These are phyloP conservation scores for Sarocladiaceae sp. DNA, from an alignment of 2,329 filamentous ascomycete species.

Conservation along the genomic window DNA sequence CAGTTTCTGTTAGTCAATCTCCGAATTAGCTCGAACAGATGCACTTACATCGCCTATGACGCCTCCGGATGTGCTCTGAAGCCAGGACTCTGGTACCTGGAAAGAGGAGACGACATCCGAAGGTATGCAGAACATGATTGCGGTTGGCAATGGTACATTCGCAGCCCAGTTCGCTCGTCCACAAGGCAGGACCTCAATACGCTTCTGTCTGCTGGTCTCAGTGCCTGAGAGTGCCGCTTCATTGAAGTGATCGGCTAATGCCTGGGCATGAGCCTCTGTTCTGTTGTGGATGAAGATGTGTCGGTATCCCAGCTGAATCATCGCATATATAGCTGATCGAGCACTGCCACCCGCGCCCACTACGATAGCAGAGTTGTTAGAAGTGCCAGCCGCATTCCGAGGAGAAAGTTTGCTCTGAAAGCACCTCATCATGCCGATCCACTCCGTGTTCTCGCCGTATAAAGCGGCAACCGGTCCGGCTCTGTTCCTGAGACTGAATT, in stretches of 20 bases:
- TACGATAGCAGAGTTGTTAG: constrained; percentile 48
- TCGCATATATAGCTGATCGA: constrained; percentile 70
- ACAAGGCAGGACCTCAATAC: constrained; percentile 54
- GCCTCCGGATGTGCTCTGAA: constrained; percentile 68
- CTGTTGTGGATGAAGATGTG: constrained; percentile 74
- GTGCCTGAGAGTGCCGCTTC: constrained; percentile 28
- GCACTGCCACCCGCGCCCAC: constrained; percentile 73
- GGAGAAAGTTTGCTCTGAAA: constrained; percentile 69
- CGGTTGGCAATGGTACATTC: constrained; percentile 60
- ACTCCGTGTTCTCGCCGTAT: constrained; percentile 78
- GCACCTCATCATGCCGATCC: constrained; percentile 73
- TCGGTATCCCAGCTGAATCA: constrained; percentile 72
- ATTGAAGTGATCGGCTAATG: constrained; percentile 63
- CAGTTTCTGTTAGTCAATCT: constrained; percentile 66
- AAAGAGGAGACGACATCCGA: constrained; percentile 63
- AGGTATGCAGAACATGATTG: constrained; percentile 68
- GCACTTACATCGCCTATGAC: constrained; percentile 58
- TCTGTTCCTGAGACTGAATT: constrained; percentile 51
- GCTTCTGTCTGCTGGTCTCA: constrained; percentile 36
- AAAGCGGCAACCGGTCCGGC: constrained; percentile 64
- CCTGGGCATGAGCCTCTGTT: constrained; percentile 61
- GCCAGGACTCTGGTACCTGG: constrained; percentile 64
- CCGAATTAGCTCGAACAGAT: neutral
- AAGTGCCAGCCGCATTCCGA: constrained; percentile 57
- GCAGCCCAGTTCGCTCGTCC: constrained; percentile 56